Conservation (phyloP, 192 early-diverging fungal species). For the Mortierella alpina region DNA sequence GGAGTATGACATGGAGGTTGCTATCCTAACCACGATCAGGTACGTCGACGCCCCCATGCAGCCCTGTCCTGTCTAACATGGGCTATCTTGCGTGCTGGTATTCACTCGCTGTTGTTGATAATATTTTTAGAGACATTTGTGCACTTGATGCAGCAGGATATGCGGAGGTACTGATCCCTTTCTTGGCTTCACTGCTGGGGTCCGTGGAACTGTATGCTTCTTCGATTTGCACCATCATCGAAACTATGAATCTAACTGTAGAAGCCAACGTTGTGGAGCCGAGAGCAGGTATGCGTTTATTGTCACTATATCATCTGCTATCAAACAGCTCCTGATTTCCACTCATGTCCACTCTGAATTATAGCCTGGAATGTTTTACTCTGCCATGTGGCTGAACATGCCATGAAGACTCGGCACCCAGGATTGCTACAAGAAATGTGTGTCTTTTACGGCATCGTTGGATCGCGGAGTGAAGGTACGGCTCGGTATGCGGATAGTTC, state of each 20-base stretch:
- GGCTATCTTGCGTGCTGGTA: not conserved
- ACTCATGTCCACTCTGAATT: not conserved
- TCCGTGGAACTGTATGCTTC: slow-evolving; percentile 56
- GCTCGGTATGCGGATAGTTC: not conserved
- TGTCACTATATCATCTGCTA: not conserved
- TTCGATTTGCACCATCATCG: slow-evolving; percentile 58
- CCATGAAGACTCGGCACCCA: slow-evolving; percentile 29
- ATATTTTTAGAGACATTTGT: slow-evolving; percentile 58
- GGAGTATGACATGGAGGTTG: slow-evolving; percentile 60
- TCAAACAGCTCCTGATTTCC: not conserved
- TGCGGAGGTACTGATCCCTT: slow-evolving; percentile 61
- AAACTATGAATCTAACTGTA: slow-evolving; percentile 58
- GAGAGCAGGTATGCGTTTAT: slow-evolving; percentile 43
- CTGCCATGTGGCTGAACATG: slow-evolving; percentile 56
- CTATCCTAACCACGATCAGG: slow-evolving; percentile 62
- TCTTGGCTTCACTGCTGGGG: slow-evolving; percentile 60
- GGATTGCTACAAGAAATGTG: slow-evolving; percentile 57
- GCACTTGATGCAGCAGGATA: slow-evolving; percentile 52
- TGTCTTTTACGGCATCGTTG: slow-evolving; percentile 60
- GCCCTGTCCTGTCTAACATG: not conserved
- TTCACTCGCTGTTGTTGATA: not conserved
- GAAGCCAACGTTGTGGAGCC: slow-evolving; percentile 57
- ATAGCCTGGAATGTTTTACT: slow-evolving; percentile 63
- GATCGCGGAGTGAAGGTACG: slow-evolving; percentile 61
- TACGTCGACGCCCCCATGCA: not conserved